These are phyloP conservation scores for Clohesyomyces aquaticus DNA, from an alignment of 495 filamentous ascomycete genomes.

Conservation along the genomic window DNA sequence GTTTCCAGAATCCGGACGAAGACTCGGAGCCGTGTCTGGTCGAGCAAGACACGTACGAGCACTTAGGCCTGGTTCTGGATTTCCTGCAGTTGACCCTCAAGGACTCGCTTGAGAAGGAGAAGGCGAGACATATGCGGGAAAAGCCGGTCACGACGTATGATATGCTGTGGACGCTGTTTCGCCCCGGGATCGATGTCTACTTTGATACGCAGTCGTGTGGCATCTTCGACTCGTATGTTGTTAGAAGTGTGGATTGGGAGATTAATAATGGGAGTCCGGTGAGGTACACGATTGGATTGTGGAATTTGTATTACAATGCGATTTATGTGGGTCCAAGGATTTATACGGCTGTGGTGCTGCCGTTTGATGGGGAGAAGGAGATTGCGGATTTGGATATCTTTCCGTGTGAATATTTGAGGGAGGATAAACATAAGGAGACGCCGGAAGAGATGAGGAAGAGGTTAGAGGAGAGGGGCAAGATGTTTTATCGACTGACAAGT, in stretches of 20 bases:
- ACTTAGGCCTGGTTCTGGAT: constrained; percentile 36
- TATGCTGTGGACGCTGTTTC: constrained; percentile 39
- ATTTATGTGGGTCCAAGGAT: constrained; percentile 24
- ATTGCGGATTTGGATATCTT: constrained; percentile 30
- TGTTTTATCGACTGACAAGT: constrained; percentile 22
- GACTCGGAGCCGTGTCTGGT: constrained; percentile 6
- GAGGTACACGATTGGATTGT: constrained; percentile 23
- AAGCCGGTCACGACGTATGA: constrained; percentile 35
- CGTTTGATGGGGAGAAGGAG: constrained; percentile 30
- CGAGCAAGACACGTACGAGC: constrained; percentile 36
- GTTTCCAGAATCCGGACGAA: not conserved
- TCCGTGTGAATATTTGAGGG: constrained; percentile 28
- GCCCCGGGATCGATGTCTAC: constrained; percentile 35
- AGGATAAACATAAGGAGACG: constrained; percentile 19
- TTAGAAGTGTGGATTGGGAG: constrained; percentile 27
- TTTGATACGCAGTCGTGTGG: constrained; percentile 29
- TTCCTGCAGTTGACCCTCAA: constrained; percentile 24
- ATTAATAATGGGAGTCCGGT: constrained; percentile 24
- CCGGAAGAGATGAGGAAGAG: constrained; percentile 21
- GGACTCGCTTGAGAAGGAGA: constrained; percentile 33
- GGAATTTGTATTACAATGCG: constrained; percentile 30
- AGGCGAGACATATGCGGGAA: constrained; percentile 34
- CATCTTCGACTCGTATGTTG: constrained; percentile 28
- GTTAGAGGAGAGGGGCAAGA: constrained; percentile 7
- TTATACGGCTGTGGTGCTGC: constrained; percentile 8